Evolutionary conservation across 495 filamentous ascomycete genomes (phyloP).

Genomic region (Clohesyomyces aquaticus): DNA sequence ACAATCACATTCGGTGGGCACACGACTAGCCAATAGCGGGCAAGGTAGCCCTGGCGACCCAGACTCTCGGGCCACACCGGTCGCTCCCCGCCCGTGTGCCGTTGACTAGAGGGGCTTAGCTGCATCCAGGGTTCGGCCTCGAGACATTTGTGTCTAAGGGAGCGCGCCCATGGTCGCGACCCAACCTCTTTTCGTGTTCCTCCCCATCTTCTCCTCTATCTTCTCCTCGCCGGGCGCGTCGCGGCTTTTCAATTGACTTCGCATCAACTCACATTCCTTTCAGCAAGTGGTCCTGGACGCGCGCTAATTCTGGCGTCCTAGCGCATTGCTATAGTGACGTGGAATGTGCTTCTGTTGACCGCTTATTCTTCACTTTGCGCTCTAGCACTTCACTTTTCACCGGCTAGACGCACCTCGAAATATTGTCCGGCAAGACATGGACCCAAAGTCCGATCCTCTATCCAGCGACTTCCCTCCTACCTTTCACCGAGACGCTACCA

Average conservation of each 20-base stretch:
- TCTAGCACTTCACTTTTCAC: slow-evolving; percentile 1
- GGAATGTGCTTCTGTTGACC: slow-evolving; percentile 28
- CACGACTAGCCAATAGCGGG: not conserved
- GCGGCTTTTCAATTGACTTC: not conserved
- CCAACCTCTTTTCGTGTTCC: not conserved
- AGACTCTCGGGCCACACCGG: too few relatives aligned
- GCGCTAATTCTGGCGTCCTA: not conserved
- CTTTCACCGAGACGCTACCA: slow-evolving; percentile 13
- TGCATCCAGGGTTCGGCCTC: not conserved
- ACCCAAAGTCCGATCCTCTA: slow-evolving; percentile 37
- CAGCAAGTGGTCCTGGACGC: too few relatives aligned
- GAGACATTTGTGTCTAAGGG: not conserved
- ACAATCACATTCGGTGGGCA: not conserved
- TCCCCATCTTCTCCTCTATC: not conserved
- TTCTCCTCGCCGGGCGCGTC: not conserved
- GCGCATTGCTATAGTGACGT: slow-evolving; percentile 30
- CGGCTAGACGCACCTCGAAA: not conserved
- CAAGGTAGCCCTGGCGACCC: not conserved
- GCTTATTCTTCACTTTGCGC: slow-evolving; percentile 6
- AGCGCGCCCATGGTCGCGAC: not conserved
- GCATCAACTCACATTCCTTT: too few relatives aligned
- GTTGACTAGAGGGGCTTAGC: not conserved
- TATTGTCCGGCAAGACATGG: slow-evolving; percentile 28
- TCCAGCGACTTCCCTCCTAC: slow-evolving; percentile 33
- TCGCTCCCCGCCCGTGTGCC: not conserved